Evolutionary conservation across 129 eudicot genomes (phyloP).

Genomic region (Deinandra increscens): DNA sequence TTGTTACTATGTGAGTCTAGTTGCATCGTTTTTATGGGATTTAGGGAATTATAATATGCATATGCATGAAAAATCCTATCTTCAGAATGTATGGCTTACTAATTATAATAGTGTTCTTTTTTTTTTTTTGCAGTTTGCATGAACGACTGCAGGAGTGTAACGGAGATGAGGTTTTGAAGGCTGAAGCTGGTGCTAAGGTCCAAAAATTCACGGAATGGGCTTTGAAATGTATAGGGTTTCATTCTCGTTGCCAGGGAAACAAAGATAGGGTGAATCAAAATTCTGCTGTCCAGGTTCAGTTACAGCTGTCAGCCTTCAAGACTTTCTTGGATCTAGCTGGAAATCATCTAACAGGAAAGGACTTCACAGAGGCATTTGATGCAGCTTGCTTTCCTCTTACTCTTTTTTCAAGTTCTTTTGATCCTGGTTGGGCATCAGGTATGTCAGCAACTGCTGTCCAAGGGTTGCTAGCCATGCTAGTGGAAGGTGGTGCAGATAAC

Average conservation of each 20-base stretch:
- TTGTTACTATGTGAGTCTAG: not conserved
- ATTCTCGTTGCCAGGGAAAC: constrained; percentile 83
- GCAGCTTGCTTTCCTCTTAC: constrained; percentile 99
- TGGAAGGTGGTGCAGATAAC: constrained; percentile 97
- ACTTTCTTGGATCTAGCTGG: constrained; percentile 92
- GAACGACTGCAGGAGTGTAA: constrained; percentile 95
- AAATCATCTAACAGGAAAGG: constrained; percentile 76
- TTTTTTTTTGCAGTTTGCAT: constrained; percentile 54
- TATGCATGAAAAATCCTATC: not conserved
- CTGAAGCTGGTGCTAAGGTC: constrained; percentile 94
- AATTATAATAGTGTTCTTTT: not conserved
- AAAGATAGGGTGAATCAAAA: constrained; percentile 65
- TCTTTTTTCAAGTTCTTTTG: constrained; percentile 90
- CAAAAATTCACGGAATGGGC: constrained; percentile 99
- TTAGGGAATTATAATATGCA: not conserved
- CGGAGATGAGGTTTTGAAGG: constrained; percentile 94
- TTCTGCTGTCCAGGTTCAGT: constrained; percentile 75
- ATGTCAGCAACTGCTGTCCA: constrained; percentile 92
- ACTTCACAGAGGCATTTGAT: constrained; percentile 96
- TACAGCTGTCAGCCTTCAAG: constrained; percentile 88
- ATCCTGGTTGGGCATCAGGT: constrained; percentile 97
- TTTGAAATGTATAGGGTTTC: constrained; percentile 92
- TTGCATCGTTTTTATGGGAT: not conserved
- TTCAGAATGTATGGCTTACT: not conserved
- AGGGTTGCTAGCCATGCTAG: constrained; percentile 87